Conservation (phyloP, 1,284 basidiomycete species). For the Schizopora paradoxa region DNA sequence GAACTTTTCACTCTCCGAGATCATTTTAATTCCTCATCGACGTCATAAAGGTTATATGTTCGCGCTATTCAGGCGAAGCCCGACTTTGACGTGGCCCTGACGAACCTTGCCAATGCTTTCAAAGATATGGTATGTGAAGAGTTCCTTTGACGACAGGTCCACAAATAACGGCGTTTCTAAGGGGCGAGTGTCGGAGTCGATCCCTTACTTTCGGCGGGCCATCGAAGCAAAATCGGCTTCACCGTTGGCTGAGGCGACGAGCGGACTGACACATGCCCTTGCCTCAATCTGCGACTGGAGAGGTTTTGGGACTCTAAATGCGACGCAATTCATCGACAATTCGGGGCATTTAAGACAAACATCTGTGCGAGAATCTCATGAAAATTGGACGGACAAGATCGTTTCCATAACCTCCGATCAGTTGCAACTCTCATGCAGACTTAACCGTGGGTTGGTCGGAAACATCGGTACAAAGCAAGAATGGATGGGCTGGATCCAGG, state of each 20-base stretch:
- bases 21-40: slow-evolving; percentile 14
- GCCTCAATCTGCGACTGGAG: slow-evolving; percentile 54
- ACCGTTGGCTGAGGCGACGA: slow-evolving; percentile 56
- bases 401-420: slow-evolving; percentile 43
- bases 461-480: slow-evolving; percentile 31
- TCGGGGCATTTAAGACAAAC: no score
- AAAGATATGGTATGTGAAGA: slow-evolving; percentile 44
- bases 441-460: slow-evolving; percentile 36
- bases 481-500: slow-evolving; percentile 42
- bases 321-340: slow-evolving; percentile 23
- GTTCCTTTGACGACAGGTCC: no score
- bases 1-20: slow-evolving; percentile 11
- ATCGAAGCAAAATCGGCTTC: slow-evolving; percentile 45
- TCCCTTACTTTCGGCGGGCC: slow-evolving; percentile 50
- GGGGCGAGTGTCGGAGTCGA: slow-evolving; percentile 47
- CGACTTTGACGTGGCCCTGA: slow-evolving; percentile 54
- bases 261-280: slow-evolving; percentile 49
- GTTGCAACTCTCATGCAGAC: slow-evolving; percentile 36
- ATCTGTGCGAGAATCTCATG: no score
- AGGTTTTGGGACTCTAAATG: slow-evolving; percentile 34
- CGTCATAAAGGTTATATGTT: slow-evolving; percentile 35
- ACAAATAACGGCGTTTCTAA: slow-evolving; percentile 20
- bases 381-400: slow-evolving; percentile 45
- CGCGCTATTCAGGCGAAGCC: slow-evolving; percentile 50
- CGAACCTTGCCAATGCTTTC: slow-evolving; percentile 58